Evolutionary conservation across 345 rosid genomes (phyloP).

Genomic region (Schrenkiella parvula): DNA sequence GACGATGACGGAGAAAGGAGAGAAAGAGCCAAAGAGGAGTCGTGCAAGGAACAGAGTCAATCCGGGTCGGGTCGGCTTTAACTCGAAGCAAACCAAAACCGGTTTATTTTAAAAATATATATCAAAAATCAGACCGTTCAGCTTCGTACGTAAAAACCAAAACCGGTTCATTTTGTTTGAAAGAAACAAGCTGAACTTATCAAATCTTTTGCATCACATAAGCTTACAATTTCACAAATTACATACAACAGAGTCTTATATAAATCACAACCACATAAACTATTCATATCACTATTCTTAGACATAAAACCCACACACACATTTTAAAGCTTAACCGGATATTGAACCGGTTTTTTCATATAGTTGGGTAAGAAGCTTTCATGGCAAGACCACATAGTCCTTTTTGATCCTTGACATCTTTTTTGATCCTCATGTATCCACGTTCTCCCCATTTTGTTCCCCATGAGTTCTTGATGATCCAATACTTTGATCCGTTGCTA

Average conservation of each 20-base stretch:
- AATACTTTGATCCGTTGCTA: slow-evolving; percentile 36
- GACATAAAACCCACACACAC: slow-evolving; percentile 10
- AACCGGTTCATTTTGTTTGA: background rate
- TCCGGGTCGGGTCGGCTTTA: background rate
- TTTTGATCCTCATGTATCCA: slow-evolving; percentile 54
- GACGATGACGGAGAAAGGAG: slow-evolving; percentile 16
- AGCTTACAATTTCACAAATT: slow-evolving; percentile 1
- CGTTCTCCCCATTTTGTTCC: slow-evolving; percentile 57
- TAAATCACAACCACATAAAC: background rate
- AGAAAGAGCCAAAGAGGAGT: slow-evolving; percentile 9
- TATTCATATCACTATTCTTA: background rate
- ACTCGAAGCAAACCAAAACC: slow-evolving; percentile 9
- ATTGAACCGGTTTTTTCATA: slow-evolving; percentile 24
- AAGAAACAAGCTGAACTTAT: background rate
- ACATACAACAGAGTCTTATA: slow-evolving; percentile 1
- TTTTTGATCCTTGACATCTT: slow-evolving; percentile 26
- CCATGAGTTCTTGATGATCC: slow-evolving; percentile 70
- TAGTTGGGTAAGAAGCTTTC: slow-evolving; percentile 48
- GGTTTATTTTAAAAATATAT: background rate
- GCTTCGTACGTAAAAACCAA: background rate
- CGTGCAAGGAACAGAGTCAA: slow-evolving; percentile 28
- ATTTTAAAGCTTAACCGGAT: background rate
- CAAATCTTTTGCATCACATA: background rate
- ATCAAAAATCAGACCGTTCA: background rate
- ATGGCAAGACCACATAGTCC: slow-evolving; percentile 66